Percentiles rank a stretch among this genome's conserved stretches.
Conservation (phyloP, 805 yeast species). For the Ogataea degrootiae region DNA sequence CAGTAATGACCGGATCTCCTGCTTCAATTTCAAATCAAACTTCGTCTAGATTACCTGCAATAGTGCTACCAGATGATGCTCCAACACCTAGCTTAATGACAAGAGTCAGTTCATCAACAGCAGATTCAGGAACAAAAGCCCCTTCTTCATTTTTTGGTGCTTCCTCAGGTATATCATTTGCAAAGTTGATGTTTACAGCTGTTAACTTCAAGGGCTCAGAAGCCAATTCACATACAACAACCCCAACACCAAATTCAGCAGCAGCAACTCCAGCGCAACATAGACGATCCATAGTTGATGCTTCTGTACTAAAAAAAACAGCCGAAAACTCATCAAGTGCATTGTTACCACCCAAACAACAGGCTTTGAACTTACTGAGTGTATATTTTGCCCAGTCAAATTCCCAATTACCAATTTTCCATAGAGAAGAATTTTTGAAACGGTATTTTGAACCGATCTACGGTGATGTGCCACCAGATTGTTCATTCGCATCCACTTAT, state of each 20-base stretch:
- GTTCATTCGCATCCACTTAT: conserved; percentile 55
- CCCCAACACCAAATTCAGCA: conserved; percentile 1
- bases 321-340: conserved; percentile 34
- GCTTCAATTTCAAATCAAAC: no score
- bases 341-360: conserved; percentile 60
- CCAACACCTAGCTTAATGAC: conserved; percentile 14
- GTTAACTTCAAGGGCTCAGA: conserved; percentile 45
- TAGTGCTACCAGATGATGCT: background rate
- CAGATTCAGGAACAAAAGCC: conserved; percentile 27
- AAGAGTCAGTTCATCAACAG: conserved; percentile 24
- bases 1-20: no score
- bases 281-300: conserved; percentile 21
- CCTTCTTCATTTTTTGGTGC: conserved; percentile 41
- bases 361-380: conserved; percentile 62
- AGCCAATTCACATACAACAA: conserved; percentile 3
- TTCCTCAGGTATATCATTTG: conserved; percentile 65
- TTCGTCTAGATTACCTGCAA: no score
- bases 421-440: conserved; percentile 69
- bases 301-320: conserved; percentile 23
- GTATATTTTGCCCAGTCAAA: conserved; percentile 75
- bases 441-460: conserved; percentile 73
- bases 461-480: conserved; percentile 53
- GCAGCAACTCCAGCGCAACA: conserved; percentile 4
- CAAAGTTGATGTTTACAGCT: conserved; percentile 73
- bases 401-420: conserved; percentile 78